A percentile compares a stretch with the other conserved stretches of the same genome.
phyloP scores from a whole-genome alignment of 352 stramenopile genomes.

The Pythium aristosporum region DNA sequence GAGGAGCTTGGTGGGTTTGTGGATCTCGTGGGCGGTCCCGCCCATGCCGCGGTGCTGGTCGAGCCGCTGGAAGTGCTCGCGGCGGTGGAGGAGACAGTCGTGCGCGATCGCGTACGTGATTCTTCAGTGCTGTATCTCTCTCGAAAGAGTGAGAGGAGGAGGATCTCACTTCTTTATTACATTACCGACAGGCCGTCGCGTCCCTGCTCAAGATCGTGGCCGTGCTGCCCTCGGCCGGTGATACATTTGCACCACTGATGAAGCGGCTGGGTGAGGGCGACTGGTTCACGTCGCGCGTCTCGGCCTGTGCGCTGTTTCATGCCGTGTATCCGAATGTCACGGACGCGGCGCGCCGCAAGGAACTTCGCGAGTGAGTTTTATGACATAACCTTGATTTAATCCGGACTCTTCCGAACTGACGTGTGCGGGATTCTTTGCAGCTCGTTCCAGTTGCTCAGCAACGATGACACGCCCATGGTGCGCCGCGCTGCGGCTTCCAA shows the following conservation, averaged over 20 bases:
- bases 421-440: slow-evolving; percentile 28
- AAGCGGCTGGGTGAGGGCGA: slow-evolving; percentile 82
- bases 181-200: slow-evolving; percentile 44
- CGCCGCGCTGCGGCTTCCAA: slow-evolving; percentile 76
- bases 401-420: slow-evolving; percentile 4
- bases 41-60: slow-evolving; percentile 68
- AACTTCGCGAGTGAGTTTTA: slow-evolving; percentile 71
- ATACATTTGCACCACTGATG: slow-evolving; percentile 71
- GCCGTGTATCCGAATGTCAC: slow-evolving; percentile 63
- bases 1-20: slow-evolving; percentile 90
- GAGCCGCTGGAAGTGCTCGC: slow-evolving; percentile 91
- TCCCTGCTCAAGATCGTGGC: slow-evolving; percentile 73
- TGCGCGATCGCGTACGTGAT: slow-evolving; percentile 69
- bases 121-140: not conserved
- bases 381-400: not conserved
- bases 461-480: slow-evolving; percentile 88
- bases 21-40: slow-evolving; percentile 78
- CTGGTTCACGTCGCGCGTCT: slow-evolving; percentile 89
- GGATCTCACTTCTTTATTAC: not conserved
- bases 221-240: slow-evolving; percentile 57
- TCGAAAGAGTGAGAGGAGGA: not conserved
- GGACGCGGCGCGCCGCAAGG: slow-evolving; percentile 66
- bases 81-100: slow-evolving; percentile 93
- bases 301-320: slow-evolving; percentile 82
- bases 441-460: slow-evolving; percentile 77